A percentile compares a stretch with the other conserved stretches of the same genome.
phyloP scores from a whole-genome alignment of 2,329 filamentous ascomycete species.

The Microdochium nivale region DNA sequence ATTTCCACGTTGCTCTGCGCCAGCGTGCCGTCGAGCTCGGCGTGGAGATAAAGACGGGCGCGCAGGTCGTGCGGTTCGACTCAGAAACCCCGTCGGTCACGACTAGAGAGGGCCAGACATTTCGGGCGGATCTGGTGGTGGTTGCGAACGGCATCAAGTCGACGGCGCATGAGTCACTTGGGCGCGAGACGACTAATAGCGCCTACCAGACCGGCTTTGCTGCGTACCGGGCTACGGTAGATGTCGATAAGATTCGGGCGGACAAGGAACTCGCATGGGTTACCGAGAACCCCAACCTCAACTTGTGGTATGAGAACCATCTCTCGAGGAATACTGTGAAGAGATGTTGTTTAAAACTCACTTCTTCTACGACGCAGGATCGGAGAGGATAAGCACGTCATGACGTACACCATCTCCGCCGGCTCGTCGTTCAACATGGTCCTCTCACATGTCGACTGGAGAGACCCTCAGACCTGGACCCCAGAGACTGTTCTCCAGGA shows the following conservation, averaged over 20 bases:
- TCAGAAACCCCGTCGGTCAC: slow-evolving; percentile 9
- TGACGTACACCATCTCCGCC: slow-evolving; percentile 33
- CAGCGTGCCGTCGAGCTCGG: slow-evolving; percentile 15
- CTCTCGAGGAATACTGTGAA: too few species aligned
- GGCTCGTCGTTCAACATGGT: slow-evolving; percentile 37
- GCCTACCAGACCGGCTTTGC: slow-evolving; percentile 24
- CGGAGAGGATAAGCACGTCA: slow-evolving; percentile 31
- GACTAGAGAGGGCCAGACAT: slow-evolving; percentile 11
- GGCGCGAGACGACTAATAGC: slow-evolving; percentile 6
- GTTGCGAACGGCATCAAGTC: slow-evolving; percentile 22
- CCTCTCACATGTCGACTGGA: slow-evolving; percentile 29
- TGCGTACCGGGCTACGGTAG: slow-evolving; percentile 30
- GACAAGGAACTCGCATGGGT: slow-evolving; percentile 28
- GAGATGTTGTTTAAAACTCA: background rate
- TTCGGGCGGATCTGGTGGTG: slow-evolving; percentile 21
- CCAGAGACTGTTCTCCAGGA: slow-evolving; percentile 17
- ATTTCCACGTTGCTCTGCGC: slow-evolving; percentile 19
- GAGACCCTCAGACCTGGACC: slow-evolving; percentile 20
- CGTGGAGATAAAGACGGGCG: slow-evolving; percentile 11
- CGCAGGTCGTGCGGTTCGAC: slow-evolving; percentile 13
- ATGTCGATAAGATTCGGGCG: slow-evolving; percentile 23
- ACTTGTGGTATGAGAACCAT: too few species aligned
- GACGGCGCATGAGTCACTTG: background rate
- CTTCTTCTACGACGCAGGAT: slow-evolving; percentile 14
- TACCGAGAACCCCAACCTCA: slow-evolving; percentile 26